Percentiles rank a stretch among this genome's conserved stretches.
phyloP scores from a whole-genome alignment of 1,284 basidiomycete species.

The Papiliotrema fonsecae region DNA sequence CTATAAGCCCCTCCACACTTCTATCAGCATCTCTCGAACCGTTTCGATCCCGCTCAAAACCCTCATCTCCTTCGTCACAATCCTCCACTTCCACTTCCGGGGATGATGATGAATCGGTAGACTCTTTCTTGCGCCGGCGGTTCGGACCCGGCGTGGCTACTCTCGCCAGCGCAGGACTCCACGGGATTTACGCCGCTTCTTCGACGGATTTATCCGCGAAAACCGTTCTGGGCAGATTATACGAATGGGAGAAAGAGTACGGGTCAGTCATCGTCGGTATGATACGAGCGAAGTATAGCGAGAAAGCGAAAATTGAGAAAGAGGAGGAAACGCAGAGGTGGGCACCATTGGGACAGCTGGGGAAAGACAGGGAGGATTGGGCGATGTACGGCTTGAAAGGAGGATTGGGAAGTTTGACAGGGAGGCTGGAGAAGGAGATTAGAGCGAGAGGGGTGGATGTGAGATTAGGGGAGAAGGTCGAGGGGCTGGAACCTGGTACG shows the following conservation, averaged over 20 bases:
- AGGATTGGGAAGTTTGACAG: constrained; percentile 68
- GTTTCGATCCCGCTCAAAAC: constrained; percentile 49
- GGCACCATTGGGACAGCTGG: constrained; percentile 51
- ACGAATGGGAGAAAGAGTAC: constrained; percentile 59
- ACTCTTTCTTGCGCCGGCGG: constrained; percentile 69
- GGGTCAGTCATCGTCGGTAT: constrained; percentile 66
- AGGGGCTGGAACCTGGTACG: neutral
- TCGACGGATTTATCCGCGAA: constrained; percentile 67
- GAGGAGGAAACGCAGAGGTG: constrained; percentile 28
- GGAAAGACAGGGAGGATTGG: constrained; percentile 32
- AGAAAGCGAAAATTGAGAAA: constrained; percentile 8
- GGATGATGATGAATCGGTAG: constrained; percentile 69
- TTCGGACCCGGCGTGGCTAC: constrained; percentile 70
- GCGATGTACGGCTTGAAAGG: constrained; percentile 49
- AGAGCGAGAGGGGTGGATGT: constrained; percentile 59
- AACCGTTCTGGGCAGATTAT: constrained; percentile 2
- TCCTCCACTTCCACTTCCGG: constrained; percentile 6
- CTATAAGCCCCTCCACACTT: neutral
- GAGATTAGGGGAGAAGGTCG: constrained; percentile 48
- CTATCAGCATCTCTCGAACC: constrained; percentile 51
- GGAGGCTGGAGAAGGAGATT: constrained; percentile 53
- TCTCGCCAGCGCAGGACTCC: constrained; percentile 77
- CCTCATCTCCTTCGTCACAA: neutral
- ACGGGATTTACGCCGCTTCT: constrained; percentile 90
- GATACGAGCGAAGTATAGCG: constrained; percentile 48